These are phyloP conservation scores for Ophiocordyceps camponoti-rufipedis DNA, from an alignment of 2,329 filamentous ascomycete genomes.

Conservation along the genomic window DNA sequence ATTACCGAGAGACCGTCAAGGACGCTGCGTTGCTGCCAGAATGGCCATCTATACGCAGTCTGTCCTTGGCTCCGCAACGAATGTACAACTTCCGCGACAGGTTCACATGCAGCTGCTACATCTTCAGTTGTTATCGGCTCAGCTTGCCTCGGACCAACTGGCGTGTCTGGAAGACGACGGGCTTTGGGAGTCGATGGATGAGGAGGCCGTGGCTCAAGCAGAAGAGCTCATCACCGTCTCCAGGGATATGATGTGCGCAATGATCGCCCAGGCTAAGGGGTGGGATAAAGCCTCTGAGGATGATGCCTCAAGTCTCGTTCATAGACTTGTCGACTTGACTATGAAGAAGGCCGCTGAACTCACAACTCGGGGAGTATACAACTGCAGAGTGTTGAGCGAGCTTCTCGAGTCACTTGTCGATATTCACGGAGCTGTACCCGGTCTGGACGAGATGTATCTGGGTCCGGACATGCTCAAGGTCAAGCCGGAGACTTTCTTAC, in stretches of 20 bases:
- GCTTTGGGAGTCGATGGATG: conserved; percentile 25
- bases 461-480: conserved; percentile 28
- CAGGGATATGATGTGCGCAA: conserved; percentile 16
- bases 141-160: conserved; percentile 36
- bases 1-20: conserved; percentile 43
- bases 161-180: conserved; percentile 23
- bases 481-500: conserved; percentile 25
- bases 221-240: conserved; percentile 24
- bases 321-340: conserved; percentile 24
- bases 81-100: conserved; percentile 19
- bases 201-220: conserved; percentile 18
- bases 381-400: conserved; percentile 30
- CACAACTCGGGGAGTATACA: conserved; percentile 29
- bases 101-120: conserved; percentile 32
- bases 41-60: conserved; percentile 54
- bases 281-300: conserved; percentile 19
- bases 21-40: conserved; percentile 54
- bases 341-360: conserved; percentile 22
- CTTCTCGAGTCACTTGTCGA: conserved; percentile 29
- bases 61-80: conserved; percentile 28
- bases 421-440: conserved; percentile 23
- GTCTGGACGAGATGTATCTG: conserved; percentile 27
- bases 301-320: conserved; percentile 17
- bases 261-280: conserved; percentile 13
- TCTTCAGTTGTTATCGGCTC: conserved; percentile 29